Base-by-base conservation (phyloP, 2,329 filamentous ascomycete genomes). In the Nemania sp. region DNA sequence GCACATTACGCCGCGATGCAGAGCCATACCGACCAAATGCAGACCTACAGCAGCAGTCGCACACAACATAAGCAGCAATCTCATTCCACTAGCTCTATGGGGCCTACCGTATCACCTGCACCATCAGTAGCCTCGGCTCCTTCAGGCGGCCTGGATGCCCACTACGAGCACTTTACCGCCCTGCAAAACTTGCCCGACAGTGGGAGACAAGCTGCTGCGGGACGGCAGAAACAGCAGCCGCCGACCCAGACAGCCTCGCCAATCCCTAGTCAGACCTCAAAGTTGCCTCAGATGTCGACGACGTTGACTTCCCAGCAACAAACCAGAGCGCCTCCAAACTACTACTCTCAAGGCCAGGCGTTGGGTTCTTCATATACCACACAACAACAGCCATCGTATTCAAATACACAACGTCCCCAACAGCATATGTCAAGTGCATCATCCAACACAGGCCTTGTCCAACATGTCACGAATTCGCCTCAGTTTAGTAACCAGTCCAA, bases 391-490 rank as follows among this genome's bases (percentile, higher is more conserved):
- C 46, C 67, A 7, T 57, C 71, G 1, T 74, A 73, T 43, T 55
- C 69, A 21, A 63, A 67, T 11, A 69, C 65, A 29, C 72, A 72
- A 52, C 72, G 72, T 15, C 59, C 69, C 21, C 67, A 70, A 39
- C 71, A 72, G 32, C 70, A 70, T 48, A 68, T 73, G 55, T 63
- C 66, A 37, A 72, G 64, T 20, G 65, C 68, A 34, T 72, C 72
- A 15, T 68, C 72, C 21, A 69, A 64, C n/a, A 67, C 69, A 5
- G 66, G 64, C 6, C 71, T 74, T 39, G 71, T 72, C 51, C 69
- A 71, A 46, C 72, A 73, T 45, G 69, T 72, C 46, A 70, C 71
- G 35, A 73, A 73, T 59, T 73, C 72, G 47, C 72, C 72, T 17
- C 72, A 73, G 47, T 73, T 73, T 43, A 67, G 68, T 21, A 64